phyloP scores from a whole-genome alignment of 176 grass and related monocot species.

The Chloris gayana region DNA sequence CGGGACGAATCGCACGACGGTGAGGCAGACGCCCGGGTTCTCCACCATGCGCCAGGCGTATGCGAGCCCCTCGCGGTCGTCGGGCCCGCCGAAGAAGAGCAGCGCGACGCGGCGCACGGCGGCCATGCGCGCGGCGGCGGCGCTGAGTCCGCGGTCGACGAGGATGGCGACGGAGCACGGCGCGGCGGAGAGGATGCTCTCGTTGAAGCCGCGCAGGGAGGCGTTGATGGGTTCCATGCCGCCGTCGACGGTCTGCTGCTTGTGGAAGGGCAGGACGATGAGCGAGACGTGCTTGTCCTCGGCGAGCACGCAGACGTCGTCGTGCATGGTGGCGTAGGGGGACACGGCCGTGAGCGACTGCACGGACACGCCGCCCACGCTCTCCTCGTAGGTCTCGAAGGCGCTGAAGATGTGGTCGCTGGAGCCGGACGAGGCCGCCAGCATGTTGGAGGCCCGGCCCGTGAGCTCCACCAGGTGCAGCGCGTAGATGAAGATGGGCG shows the following conservation, averaged over 20 bases:
- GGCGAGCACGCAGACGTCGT: conserved; percentile 68
- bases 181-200: conserved; percentile 54
- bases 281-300: conserved; percentile 78
- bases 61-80: conserved; percentile 76
- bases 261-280: conserved; percentile 90
- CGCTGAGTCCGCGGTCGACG: conserved; percentile 74
- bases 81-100: conserved; percentile 80
- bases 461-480: neutral
- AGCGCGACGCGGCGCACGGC: conserved; percentile 53
- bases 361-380: conserved; percentile 63
- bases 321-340: conserved; percentile 78
- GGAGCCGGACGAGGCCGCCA: neutral
- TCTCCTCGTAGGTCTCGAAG: conserved; percentile 72
- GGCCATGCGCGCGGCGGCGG: conserved; percentile 37
- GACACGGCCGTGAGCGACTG: conserved; percentile 72
- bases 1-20: conserved; percentile 63
- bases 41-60: conserved; percentile 70
- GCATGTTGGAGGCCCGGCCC: neutral
- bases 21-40: conserved; percentile 64
- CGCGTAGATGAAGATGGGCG: conserved; percentile 1
- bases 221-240: conserved; percentile 72
- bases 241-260: conserved; percentile 81
- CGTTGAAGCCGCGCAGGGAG: conserved; percentile 59
- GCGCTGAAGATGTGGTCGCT: conserved; percentile 70
- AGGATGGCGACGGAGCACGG: conserved; percentile 83